These are phyloP conservation scores for Cephalotrichum gorgonifer DNA, from an alignment of 2,329 filamentous ascomycete genomes.

Conservation along the genomic window DNA sequence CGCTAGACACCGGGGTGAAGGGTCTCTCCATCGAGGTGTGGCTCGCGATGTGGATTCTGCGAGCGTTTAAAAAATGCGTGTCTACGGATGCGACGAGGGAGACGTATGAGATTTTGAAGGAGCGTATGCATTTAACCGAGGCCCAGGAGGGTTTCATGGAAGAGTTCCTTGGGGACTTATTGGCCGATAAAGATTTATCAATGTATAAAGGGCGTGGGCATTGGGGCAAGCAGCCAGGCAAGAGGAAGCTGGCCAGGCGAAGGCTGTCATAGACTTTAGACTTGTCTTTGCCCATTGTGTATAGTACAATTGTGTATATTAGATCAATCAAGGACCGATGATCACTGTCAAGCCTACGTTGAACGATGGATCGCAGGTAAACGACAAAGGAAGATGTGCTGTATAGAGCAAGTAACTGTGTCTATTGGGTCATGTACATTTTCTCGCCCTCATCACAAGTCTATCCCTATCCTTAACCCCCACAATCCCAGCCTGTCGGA, in stretches of 20 bases:
- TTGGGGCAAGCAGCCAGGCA: neutral
- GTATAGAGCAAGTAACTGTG: neutral
- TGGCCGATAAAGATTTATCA: conserved; percentile 14
- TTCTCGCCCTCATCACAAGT: neutral
- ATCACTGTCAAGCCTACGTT: neutral
- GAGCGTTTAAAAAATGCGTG: conserved; percentile 54
- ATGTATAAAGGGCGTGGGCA: neutral
- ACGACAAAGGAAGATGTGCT: neutral
- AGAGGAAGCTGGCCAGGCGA: neutral
- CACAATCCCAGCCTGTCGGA: neutral
- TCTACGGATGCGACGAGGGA: conserved; percentile 38
- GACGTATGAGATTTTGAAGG: conserved; percentile 40
- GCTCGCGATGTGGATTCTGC: conserved; percentile 50
- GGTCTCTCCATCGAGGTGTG: conserved; percentile 45
- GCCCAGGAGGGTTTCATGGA: conserved; percentile 37
- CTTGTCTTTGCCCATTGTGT: neutral
- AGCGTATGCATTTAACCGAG: conserved; percentile 35
- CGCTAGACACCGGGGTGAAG: conserved; percentile 34
- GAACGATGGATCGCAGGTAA: neutral
- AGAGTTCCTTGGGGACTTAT: conserved; percentile 20
- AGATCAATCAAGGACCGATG: no score
- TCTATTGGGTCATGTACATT: conserved; percentile 4
- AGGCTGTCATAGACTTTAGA: neutral
- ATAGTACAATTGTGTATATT: neutral
- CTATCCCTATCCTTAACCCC: neutral